Base-by-base conservation (phyloP, 2,329 filamentous ascomycete genomes). In the Raffaelea albimanens region DNA sequence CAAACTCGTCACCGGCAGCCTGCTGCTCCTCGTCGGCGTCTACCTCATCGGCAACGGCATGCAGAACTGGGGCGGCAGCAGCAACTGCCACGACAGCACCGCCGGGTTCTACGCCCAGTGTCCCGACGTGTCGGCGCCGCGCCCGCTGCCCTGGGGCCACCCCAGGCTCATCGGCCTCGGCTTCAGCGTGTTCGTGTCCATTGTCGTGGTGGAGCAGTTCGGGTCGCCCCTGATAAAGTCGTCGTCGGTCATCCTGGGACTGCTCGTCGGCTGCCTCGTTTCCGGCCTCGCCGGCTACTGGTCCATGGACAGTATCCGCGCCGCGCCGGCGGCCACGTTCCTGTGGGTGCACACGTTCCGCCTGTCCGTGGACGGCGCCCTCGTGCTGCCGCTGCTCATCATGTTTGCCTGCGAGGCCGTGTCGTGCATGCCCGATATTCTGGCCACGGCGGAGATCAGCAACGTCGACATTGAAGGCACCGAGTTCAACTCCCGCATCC, bases 161-260 rank as follows among this genome's bases (percentile, higher is more conserved):
- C 78, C 80, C 1, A 73, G 83, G 58, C 82, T 50, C 13, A 48
- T 50, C 33, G 63, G 74, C 13, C 75, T 93, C 2, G 87, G 34
- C 34, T 38, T 38, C 18, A 80, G 80, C 38, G 86, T 89, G 36
- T 91, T 91, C 58, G 56, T 84, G 25, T 84, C 83, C 19, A 91
- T 91, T 58, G 82, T 91, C 50, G 59, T 90, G 14, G 86, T 83
- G 59, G 87, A 93, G 62, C 77, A 85, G 14, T 88, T 89, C 56
- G 87, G 87, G 2, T 76, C 84, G 0, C 86, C 87, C 0, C 83
- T 93, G 54, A 89, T 91, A 83, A 89, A 89, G 59, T 85, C 81
- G 3, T 83, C 79, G 8, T 80, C 82, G 34, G 85, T 91, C 23
- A 76, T 89, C 36, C 71, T 88, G 47, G 85, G 86, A 13, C 71